Conservation (phyloP, 352 stramenopile species). For the Peronospora farinosa region DNA sequence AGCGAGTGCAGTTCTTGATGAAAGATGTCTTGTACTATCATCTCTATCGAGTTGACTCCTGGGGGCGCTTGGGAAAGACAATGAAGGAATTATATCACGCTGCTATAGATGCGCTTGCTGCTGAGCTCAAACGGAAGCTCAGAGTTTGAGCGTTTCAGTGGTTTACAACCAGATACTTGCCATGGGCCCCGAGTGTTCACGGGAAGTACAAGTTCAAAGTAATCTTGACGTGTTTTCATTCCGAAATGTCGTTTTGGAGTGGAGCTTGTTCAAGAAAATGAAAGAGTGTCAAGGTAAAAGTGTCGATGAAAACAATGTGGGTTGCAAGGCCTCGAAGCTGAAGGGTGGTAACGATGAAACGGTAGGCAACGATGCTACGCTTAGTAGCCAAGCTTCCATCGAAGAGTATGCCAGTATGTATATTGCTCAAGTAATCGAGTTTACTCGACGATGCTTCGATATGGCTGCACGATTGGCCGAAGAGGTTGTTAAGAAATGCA, state of each 20-base stretch:
- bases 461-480: slow-evolving; percentile 48
- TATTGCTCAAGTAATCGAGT: slow-evolving; percentile 52
- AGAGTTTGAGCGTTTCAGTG: slow-evolving; percentile 32
- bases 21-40: slow-evolving; percentile 61
- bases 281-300: slow-evolving; percentile 44
- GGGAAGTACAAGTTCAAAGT: neutral
- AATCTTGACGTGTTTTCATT: slow-evolving; percentile 24
- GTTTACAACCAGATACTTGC: slow-evolving; percentile 20
- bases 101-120: slow-evolving; percentile 49
- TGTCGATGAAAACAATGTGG: slow-evolving; percentile 5
- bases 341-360: slow-evolving; percentile 7
- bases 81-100: slow-evolving; percentile 69
- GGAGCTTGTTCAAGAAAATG: slow-evolving; percentile 46
- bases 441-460: slow-evolving; percentile 51
- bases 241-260: slow-evolving; percentile 29
- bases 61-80: slow-evolving; percentile 54
- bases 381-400: slow-evolving; percentile 24
- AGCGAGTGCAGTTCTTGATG: slow-evolving; percentile 47
- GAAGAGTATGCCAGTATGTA: slow-evolving; percentile 42
- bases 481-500: slow-evolving; percentile 8
- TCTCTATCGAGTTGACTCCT: slow-evolving; percentile 57
- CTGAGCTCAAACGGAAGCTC: slow-evolving; percentile 40
- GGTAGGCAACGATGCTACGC: neutral
- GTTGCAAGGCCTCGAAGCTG: slow-evolving; percentile 1
- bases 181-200: neutral